A percentile compares a stretch with the other conserved stretches of the same genome.
phyloP scores from a whole-genome alignment of 192 early-diverging fungal genomes.

The Coemansia sp. region DNA sequence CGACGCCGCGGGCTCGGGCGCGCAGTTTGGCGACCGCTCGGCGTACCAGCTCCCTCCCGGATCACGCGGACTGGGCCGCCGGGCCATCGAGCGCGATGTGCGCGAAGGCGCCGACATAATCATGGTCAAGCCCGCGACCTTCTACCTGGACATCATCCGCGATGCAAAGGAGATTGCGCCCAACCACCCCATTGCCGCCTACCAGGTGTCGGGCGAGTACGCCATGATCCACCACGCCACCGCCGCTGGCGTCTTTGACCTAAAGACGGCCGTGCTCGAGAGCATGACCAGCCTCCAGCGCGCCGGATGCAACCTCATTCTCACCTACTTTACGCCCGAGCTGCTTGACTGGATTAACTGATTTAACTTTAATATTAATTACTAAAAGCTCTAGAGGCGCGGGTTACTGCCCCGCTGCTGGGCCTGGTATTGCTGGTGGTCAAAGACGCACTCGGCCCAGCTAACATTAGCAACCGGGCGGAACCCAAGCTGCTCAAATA shows the following conservation, averaged over 20 bases:
- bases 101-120: slow-evolving; percentile 93
- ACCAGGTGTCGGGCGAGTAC: slow-evolving; percentile 91
- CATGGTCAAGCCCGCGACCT: slow-evolving; percentile 95
- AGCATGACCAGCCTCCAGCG: slow-evolving; percentile 72
- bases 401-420: background rate
- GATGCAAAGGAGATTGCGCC: slow-evolving; percentile 69
- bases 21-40: slow-evolving; percentile 82
- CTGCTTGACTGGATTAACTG: slow-evolving; percentile 74
- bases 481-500: slow-evolving; percentile 1
- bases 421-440: background rate
- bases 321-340: slow-evolving; percentile 94
- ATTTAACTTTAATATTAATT: background rate
- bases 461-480: background rate
- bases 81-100: slow-evolving; percentile 83
- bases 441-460: slow-evolving; percentile 3
- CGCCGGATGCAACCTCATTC: slow-evolving; percentile 88
- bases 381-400: background rate
- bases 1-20: slow-evolving; percentile 92
- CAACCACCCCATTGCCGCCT: slow-evolving; percentile 90
- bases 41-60: slow-evolving; percentile 92
- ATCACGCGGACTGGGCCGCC: slow-evolving; percentile 82
- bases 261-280: slow-evolving; percentile 83
- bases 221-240: slow-evolving; percentile 83
- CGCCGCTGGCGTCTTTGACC: slow-evolving; percentile 72
- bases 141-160: slow-evolving; percentile 92